Percentiles rank a stretch among this genome's conserved stretches.
phyloP scores from a whole-genome alignment of 116 monocot genomes.

The Phalaenopsis hybrid region DNA sequence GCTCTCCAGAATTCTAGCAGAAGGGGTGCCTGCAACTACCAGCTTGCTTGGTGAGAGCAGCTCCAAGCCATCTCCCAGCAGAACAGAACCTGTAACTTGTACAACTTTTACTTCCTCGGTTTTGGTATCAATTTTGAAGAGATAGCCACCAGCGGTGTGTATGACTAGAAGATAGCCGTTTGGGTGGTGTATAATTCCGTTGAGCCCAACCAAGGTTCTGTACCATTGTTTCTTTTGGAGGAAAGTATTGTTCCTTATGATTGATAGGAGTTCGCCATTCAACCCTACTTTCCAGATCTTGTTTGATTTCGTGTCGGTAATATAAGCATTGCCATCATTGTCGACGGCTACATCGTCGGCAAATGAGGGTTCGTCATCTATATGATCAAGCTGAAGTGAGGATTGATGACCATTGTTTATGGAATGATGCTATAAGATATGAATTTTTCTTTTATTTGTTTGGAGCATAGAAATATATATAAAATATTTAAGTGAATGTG shows the following conservation, averaged over 20 bases:
- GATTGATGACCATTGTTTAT: too few species aligned
- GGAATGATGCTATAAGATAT: too few species aligned
- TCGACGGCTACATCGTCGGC: constrained; percentile 85
- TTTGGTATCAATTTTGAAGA: constrained; percentile 49
- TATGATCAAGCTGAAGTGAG: background rate
- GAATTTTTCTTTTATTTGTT: too few species aligned
- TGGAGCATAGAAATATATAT: too few species aligned
- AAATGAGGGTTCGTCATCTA: constrained; percentile 37
- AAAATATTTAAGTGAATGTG: too few species aligned
- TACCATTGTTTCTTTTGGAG: constrained; percentile 30
- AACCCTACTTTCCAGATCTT: constrained; percentile 76
- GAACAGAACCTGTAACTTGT: constrained; percentile 42
- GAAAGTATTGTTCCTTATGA: constrained; percentile 51
- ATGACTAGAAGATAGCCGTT: constrained; percentile 77
- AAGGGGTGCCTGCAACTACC: constrained; percentile 46
- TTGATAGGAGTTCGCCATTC: constrained; percentile 42
- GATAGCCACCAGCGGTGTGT: constrained; percentile 61
- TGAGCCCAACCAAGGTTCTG: constrained; percentile 55
- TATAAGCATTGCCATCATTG: constrained; percentile 55
- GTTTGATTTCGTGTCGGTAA: constrained; percentile 55
- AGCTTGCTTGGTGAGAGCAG: constrained; percentile 56
- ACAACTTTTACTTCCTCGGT: constrained; percentile 46
- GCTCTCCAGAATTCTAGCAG: constrained; percentile 52
- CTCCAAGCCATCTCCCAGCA: constrained; percentile 71
- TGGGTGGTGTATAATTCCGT: constrained; percentile 81